Percentiles rank a stretch among this genome's conserved stretches.
phyloP scores from a whole-genome alignment of 202 grass and related monocot species.

The Musa balbisiana region DNA sequence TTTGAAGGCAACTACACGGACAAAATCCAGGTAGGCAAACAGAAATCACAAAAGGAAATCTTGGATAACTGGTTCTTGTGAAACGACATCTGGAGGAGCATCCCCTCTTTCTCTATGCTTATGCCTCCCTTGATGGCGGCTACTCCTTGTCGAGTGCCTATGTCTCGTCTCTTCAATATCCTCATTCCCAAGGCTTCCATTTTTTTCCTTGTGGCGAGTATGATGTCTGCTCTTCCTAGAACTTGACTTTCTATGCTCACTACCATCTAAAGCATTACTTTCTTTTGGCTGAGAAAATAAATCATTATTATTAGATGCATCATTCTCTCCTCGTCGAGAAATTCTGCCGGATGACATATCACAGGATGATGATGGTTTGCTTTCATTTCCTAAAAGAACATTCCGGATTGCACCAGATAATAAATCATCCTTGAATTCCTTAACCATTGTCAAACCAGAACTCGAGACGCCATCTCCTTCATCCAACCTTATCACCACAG shows the following conservation, averaged over 20 bases:
- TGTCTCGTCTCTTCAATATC: slow-evolving; percentile 34
- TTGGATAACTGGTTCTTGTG: slow-evolving; percentile 60
- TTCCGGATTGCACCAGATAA: slow-evolving; percentile 44
- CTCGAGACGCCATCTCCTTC: slow-evolving; percentile 49
- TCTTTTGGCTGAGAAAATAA: slow-evolving; percentile 31
- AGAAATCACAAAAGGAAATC: slow-evolving; percentile 81
- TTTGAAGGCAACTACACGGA: neutral
- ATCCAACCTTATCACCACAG: slow-evolving; percentile 82
- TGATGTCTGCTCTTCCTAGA: slow-evolving; percentile 39
- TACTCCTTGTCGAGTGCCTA: slow-evolving; percentile 27
- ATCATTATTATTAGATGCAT: slow-evolving; percentile 23
- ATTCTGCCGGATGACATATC: slow-evolving; percentile 20
- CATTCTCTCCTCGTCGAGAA: slow-evolving; percentile 26
- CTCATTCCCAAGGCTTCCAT: slow-evolving; percentile 38
- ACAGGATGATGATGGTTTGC: slow-evolving; percentile 29
- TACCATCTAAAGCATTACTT: slow-evolving; percentile 21
- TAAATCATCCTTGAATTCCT: slow-evolving; percentile 32
- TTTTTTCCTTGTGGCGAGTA: slow-evolving; percentile 32
- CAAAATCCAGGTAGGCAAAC: neutral
- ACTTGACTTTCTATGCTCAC: slow-evolving; percentile 31
- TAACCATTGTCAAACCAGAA: slow-evolving; percentile 29
- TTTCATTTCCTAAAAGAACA: slow-evolving; percentile 53
- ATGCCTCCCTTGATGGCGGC: slow-evolving; percentile 45
- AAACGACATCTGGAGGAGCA: slow-evolving; percentile 24
- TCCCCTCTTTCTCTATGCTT: slow-evolving; percentile 53